phyloP scores from a whole-genome alignment of 2,329 filamentous ascomycete genomes.

The Capronia epimyces region DNA sequence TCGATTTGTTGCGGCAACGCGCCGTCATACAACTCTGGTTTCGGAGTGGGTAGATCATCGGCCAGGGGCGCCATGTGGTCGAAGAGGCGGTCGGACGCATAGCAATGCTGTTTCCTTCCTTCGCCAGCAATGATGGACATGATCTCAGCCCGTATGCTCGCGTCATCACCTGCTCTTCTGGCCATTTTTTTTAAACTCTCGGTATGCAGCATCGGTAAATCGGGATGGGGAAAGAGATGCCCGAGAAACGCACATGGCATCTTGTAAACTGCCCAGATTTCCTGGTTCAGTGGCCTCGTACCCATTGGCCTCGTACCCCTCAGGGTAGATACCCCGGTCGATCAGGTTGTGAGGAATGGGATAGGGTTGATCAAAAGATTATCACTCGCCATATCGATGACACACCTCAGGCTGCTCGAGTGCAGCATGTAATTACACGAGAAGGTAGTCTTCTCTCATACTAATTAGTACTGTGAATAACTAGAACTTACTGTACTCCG shows the following conservation, averaged over 20 bases:
- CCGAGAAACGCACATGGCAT: neutral
- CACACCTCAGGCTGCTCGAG: too few species aligned
- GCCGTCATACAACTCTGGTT: slow-evolving; percentile 34
- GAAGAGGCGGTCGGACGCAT: slow-evolving; percentile 31
- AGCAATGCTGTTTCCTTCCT: neutral
- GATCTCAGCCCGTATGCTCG: slow-evolving; percentile 5
- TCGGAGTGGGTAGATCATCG: slow-evolving; percentile 26
- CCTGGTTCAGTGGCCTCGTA: too few species aligned
- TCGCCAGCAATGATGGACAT: slow-evolving; percentile 9
- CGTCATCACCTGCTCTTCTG: neutral
- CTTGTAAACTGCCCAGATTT: too few species aligned
- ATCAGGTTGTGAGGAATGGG: too few species aligned
- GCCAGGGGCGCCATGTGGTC: slow-evolving; percentile 36
- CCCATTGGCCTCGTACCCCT: too few species aligned
- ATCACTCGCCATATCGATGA: too few species aligned
- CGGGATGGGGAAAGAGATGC: neutral
- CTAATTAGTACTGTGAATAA: too few species aligned
- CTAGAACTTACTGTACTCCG: too few species aligned
- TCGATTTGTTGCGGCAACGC: slow-evolving; percentile 31
- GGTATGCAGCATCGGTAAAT: neutral
- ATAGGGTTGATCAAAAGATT: too few species aligned
- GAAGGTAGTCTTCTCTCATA: too few species aligned
- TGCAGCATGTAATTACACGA: too few species aligned
- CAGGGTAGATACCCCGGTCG: too few species aligned
- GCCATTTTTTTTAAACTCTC: neutral